Base-by-base conservation (phyloP, 2,329 filamentous ascomycete species). In the Parasarocladium wereldwijsianum region DNA sequence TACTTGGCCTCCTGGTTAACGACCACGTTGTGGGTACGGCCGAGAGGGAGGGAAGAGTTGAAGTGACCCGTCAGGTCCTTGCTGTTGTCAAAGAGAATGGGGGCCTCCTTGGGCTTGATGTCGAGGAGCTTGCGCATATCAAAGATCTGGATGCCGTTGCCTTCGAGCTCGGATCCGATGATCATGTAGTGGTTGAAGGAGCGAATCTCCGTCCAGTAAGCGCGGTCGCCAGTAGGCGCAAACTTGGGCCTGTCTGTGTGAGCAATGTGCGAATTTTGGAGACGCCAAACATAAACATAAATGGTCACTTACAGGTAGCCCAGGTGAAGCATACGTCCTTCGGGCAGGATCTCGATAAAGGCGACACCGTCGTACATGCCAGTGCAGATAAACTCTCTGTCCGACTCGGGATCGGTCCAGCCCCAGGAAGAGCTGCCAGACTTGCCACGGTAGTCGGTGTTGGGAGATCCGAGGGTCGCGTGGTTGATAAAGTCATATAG, bases 131-230 rank as follows among this genome's bases (percentile, higher is more conserved):
- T 50, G 8, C 51, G 40, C 63, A 71, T 58, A 42, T 75, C 69
- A 36, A 75, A 75, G 42, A 74, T 64, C 44, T 75, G 70, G 19
- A 75, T 57, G 17, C 64, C 63, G 40, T 73, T 68, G 31, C 51
- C 44, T 12, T 43, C 40, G 3, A 63, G 59, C 39, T 55, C 52
- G 32, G 43, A 47, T 13, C 52, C 52, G 11, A 55, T 51, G 31
- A 54, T 38, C 36, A 47, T 39, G 38, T 43, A 49, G 37, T 46
- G 38, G 27, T 42, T 43, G 42, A 43, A 54, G 2, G 49, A 42
- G 13, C 46, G 44, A 31, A 55, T 53, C 36, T 55, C 52, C 8
- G 50, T 43, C 52, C 52, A 55, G 30, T 36, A 36, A 12, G 34
- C 34, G 14, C 34, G 34, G 25, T 36, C 34, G 31, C 32, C 15